Percentiles rank a stretch among this genome's conserved stretches.
These are phyloP conservation scores for Dioscorea dumetorum DNA, from an alignment of 106 monocot genomes.

Conservation along the genomic window DNA sequence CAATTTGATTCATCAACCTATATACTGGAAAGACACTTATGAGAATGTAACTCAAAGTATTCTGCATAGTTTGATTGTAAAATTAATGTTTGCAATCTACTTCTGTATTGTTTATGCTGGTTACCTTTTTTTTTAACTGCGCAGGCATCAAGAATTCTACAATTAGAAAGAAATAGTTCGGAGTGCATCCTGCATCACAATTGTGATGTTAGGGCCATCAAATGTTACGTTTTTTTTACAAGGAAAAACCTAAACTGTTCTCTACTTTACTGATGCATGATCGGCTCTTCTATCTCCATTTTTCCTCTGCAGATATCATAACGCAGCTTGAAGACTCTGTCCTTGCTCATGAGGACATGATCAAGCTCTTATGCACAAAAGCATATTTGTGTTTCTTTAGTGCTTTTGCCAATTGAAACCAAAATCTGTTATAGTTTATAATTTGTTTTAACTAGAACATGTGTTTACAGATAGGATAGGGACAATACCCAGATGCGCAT, in stretches of 20 bases:
- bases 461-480: conserved; percentile 70
- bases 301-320: conserved; percentile 71
- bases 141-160: conserved; percentile 75
- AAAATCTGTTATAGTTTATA: neutral
- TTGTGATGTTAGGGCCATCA: conserved; percentile 78
- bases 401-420: neutral
- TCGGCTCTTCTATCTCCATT: too few relatives aligned
- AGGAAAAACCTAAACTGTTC: too few relatives aligned
- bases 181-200: conserved; percentile 77
- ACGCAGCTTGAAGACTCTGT: conserved; percentile 90
- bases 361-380: conserved; percentile 48
- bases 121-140: conserved; percentile 1
- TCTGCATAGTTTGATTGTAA: too few relatives aligned
- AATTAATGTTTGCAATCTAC: too few relatives aligned
- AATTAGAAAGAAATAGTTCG: conserved; percentile 82
- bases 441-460: neutral
- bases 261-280: neutral
- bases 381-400: neutral
- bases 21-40: too few relatives aligned
- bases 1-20: too few relatives aligned
- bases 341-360: conserved; percentile 83
- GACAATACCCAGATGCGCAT: conserved; percentile 68
- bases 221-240: too few relatives aligned
- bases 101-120: too few relatives aligned
- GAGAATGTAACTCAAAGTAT: too few relatives aligned